Conservation (phyloP, 2,329 filamentous ascomycete species). For the Penicillium griseofulvum region DNA sequence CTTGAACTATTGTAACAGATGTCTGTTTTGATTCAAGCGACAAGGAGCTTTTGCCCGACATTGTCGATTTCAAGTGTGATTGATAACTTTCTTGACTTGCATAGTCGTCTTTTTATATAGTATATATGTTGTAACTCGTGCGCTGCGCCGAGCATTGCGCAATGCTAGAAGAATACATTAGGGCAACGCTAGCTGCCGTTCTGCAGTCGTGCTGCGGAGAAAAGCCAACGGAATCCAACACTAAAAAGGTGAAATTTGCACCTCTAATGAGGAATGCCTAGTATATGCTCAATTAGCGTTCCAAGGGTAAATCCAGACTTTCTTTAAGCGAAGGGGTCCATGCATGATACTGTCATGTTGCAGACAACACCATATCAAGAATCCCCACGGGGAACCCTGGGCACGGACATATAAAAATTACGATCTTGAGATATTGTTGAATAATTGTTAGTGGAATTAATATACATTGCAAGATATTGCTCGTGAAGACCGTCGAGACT, state of each 20-base stretch:
- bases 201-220: neutral
- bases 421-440: neutral
- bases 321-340: neutral
- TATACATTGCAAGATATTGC: no score
- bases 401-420: neutral
- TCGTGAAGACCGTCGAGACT: no score
- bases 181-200: neutral
- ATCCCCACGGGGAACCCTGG: no score
- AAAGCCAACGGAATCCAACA: neutral
- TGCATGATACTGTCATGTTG: neutral
- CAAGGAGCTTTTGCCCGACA: neutral
- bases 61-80: neutral
- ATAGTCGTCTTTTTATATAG: neutral
- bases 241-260: neutral
- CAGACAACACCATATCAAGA: neutral
- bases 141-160: slow-evolving; percentile 1
- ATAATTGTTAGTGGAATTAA: neutral
- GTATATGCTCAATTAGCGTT: neutral
- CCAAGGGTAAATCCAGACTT: no score
- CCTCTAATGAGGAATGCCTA: neutral
- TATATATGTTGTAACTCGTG: neutral
- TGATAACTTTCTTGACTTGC: neutral
- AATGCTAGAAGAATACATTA: neutral
- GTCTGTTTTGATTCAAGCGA: slow-evolving; percentile 1
- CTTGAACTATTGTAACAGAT: neutral